Evolutionary conservation across 1,284 basidiomycete species (phyloP).

Genomic region (Pholiota adiposa): DNA sequence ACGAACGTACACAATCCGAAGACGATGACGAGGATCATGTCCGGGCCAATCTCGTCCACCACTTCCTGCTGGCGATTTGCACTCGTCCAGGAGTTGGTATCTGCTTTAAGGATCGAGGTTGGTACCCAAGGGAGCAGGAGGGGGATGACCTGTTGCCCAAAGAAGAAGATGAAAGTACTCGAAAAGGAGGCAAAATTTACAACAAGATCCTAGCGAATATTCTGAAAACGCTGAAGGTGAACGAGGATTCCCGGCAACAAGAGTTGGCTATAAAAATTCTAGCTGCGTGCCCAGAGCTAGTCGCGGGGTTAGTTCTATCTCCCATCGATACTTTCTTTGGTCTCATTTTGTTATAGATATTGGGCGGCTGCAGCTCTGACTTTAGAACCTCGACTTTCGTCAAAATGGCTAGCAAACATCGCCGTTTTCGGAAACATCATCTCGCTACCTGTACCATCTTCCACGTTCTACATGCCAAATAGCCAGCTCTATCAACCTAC

Average conservation of each 20-base stretch:
- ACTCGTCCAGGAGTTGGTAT: constrained; percentile 84
- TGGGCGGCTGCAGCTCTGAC: constrained; percentile 78
- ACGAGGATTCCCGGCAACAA: constrained; percentile 86
- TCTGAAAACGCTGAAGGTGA: constrained; percentile 74
- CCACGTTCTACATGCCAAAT: constrained; percentile 59
- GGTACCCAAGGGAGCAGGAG: constrained; percentile 77
- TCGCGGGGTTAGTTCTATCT: constrained; percentile 59
- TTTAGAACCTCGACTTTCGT: constrained; percentile 86
- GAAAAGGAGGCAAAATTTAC: constrained; percentile 59
- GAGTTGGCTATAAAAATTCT: constrained; percentile 84
- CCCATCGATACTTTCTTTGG: neutral
- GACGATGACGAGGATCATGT: constrained; percentile 53
- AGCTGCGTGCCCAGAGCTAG: constrained; percentile 83
- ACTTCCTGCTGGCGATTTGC: constrained; percentile 89
- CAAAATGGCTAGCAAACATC: constrained; percentile 89
- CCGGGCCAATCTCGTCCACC: constrained; percentile 83
- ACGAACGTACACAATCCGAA: constrained; percentile 62
- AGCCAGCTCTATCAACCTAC: constrained; percentile 55
- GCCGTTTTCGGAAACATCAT: constrained; percentile 81
- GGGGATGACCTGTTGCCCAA: constrained; percentile 37
- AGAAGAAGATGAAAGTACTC: constrained; percentile 32
- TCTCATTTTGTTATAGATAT: constrained; percentile 52
- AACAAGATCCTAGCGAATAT: constrained; percentile 87
- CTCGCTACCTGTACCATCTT: constrained; percentile 72
- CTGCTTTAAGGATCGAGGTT: constrained; percentile 89